Percentiles rank a stretch among this genome's conserved stretches.
Evolutionary conservation across 345 rosid species (phyloP).

Genomic region (Eucalyptus globulus): DNA sequence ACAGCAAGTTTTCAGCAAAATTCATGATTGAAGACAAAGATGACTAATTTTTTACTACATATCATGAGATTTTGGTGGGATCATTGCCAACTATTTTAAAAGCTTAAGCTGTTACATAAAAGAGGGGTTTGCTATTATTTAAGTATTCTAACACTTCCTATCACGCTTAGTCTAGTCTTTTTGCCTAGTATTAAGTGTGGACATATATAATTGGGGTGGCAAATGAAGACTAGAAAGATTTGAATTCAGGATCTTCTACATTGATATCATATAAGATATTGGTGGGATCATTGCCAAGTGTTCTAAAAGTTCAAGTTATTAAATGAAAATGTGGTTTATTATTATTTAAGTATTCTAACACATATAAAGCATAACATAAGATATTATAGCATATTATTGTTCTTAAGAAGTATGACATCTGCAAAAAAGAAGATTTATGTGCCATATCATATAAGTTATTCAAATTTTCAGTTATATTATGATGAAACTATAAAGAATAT

Average conservation of each 20-base stretch:
- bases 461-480: neutral
- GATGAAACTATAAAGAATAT: neutral
- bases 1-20: neutral
- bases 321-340: neutral
- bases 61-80: neutral
- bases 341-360: neutral
- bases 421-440: neutral
- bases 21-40: neutral
- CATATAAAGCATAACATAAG: neutral
- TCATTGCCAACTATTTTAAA: no score
- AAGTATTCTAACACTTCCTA: neutral
- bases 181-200: neutral
- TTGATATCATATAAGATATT: neutral
- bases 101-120: neutral
- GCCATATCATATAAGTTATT: neutral
- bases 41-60: neutral
- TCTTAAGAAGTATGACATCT: neutral
- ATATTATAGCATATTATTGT: neutral
- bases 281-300: neutral
- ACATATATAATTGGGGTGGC: neutral
- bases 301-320: neutral
- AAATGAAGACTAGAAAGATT: neutral
- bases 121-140: neutral
- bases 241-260: neutral
- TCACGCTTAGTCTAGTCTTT: neutral